Base-by-base conservation (phyloP, 768 basidiomycete species). In the Macrolepiota dolichaula region DNA sequence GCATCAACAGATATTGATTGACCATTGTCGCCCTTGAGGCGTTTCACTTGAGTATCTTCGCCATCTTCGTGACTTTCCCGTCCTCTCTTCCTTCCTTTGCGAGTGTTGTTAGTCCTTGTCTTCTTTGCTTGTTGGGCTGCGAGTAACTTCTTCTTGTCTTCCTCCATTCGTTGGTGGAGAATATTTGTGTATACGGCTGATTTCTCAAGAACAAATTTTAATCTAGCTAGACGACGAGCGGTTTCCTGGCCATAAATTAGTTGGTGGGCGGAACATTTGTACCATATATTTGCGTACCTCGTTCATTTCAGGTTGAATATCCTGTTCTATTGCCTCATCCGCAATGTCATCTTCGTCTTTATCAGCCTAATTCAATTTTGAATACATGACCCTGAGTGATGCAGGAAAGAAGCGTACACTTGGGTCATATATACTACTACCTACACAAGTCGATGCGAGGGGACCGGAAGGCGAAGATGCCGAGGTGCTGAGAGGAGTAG, bases 101-200 rank as follows among this genome's bases (percentile, higher is more conserved):
- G 59, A 24, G 63, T 63, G n/a, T 59, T 57, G 3, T 63, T 37
- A 64, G 73, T 64, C 59, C 70, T 70, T 1, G 62, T 55, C 37
- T 66, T 57, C 37, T 64, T 63, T 17, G 66, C 64, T 51, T 67
- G 60, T 22, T 65, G 61, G 25, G 67, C 62, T 70, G 76, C 64
- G 22, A 69, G 61, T 12, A 67, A 46, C 38, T 69, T 72, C 54
- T 63, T 66, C 63, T 76, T 79, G 59, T 81, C 83, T 68, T 83
- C 78, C 63, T 92, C 89, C 90, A 94, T 94, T 59, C 88, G 83
- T 24, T 84, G 78, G 51, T 86, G 84, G 13, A 95, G 77, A 44
- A 91, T 79, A 55, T 77, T 79, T 1, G 92, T 87, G 67, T 89
- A 94, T n/a, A 87, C 78, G 1, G 84, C 82, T 0, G 91, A 92